These are phyloP conservation scores for Podospora conica DNA, from an alignment of 495 filamentous ascomycete species.

Conservation along the genomic window DNA sequence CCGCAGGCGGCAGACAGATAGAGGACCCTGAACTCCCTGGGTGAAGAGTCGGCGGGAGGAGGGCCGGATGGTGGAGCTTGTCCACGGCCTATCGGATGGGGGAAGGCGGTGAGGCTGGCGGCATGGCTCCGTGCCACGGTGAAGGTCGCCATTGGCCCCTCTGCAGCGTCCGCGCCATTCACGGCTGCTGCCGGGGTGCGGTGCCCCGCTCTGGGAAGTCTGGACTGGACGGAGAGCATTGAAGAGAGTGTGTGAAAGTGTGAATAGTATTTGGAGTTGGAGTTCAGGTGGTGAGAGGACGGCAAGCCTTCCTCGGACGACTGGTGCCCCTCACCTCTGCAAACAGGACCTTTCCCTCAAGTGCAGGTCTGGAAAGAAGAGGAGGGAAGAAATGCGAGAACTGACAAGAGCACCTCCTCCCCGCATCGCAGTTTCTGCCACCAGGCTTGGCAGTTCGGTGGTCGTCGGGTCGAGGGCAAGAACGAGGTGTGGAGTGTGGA, in stretches of 20 bases:
- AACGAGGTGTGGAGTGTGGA: not conserved
- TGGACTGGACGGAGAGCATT: not conserved
- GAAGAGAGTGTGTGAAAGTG: no score
- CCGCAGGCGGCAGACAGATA: not conserved
- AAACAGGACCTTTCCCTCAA: no score
- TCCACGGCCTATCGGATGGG: slow-evolving; percentile 25
- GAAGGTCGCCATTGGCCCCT: slow-evolving; percentile 19
- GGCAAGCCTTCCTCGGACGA: not conserved
- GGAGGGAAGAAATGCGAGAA: not conserved
- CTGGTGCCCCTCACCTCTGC: not conserved
- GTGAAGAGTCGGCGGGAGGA: slow-evolving; percentile 4
- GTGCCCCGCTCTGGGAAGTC: not conserved
- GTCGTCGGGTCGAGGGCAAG: not conserved
- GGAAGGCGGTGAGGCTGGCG: slow-evolving; percentile 30
- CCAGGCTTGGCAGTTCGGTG: not conserved
- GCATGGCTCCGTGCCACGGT: slow-evolving; percentile 17
- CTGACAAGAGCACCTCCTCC: not conserved
- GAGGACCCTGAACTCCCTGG: not conserved
- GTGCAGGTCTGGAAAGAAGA: no score
- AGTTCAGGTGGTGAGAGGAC: not conserved
- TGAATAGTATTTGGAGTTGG: no score
- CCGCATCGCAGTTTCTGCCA: not conserved
- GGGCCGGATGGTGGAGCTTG: slow-evolving; percentile 17
- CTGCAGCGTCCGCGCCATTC: slow-evolving; percentile 12
- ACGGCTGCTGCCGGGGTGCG: not conserved